Percentiles rank a stretch among this genome's conserved stretches.
Evolutionary conservation across 164 flowering plant genomes (phyloP).

Genomic region (Magnolia kwangsiensis): DNA sequence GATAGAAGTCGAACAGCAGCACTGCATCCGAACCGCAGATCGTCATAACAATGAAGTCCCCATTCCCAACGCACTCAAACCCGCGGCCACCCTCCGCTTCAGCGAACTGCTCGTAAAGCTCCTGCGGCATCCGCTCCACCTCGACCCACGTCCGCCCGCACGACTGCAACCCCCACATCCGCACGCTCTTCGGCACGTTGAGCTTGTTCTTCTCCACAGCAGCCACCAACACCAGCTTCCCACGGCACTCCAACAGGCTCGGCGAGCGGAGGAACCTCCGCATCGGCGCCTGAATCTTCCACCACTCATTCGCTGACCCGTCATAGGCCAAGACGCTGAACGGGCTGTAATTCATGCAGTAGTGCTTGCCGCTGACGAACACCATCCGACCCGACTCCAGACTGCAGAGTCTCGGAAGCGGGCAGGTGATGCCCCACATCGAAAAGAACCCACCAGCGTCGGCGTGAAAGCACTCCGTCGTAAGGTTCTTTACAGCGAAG

Average conservation of each 20-base stretch:
- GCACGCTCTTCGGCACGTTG: slow-evolving; percentile 73
- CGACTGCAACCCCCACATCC: slow-evolving; percentile 68
- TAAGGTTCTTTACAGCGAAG: slow-evolving; percentile 77
- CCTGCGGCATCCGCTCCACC: slow-evolving; percentile 85
- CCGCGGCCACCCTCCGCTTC: slow-evolving; percentile 60
- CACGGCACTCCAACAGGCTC: slow-evolving; percentile 63
- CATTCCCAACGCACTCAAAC: slow-evolving; percentile 73
- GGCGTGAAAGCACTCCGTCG: slow-evolving; percentile 66
- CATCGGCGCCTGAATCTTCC: slow-evolving; percentile 88
- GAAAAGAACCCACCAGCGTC: slow-evolving; percentile 66
- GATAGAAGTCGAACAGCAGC: slow-evolving; percentile 53
- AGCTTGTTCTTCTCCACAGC: slow-evolving; percentile 94
- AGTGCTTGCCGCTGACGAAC: slow-evolving; percentile 43
- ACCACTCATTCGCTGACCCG: slow-evolving; percentile 42
- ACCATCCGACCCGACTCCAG: slow-evolving; percentile 76
- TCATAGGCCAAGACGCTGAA: slow-evolving; percentile 65
- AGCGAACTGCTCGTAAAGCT: slow-evolving; percentile 54
- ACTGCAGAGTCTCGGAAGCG: slow-evolving; percentile 76
- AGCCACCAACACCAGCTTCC: slow-evolving; percentile 65
- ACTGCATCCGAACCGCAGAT: slow-evolving; percentile 41
- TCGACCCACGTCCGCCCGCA: slow-evolving; percentile 70
- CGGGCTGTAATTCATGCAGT: slow-evolving; percentile 87
- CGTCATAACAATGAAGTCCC: slow-evolving; percentile 56
- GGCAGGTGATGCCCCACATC: slow-evolving; percentile 57
- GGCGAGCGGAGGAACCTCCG: slow-evolving; percentile 74